A percentile compares a stretch with the other conserved stretches of the same genome.
These are phyloP conservation scores for Zea luxurians DNA, from an alignment of 176 grass and related monocot species.

Conservation along the genomic window DNA sequence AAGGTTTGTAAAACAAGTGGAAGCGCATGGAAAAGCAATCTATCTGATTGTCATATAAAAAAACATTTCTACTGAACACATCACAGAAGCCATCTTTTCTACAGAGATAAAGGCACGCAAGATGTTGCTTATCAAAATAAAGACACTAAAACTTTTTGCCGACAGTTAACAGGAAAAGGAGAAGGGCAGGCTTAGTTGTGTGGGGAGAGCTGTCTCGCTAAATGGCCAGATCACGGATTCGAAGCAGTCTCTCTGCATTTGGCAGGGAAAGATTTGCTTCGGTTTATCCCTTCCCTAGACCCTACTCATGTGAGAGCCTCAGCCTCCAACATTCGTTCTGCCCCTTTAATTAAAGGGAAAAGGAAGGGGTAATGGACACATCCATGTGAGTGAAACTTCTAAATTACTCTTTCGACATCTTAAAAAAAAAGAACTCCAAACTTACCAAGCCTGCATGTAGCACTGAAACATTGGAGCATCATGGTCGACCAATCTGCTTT, in stretches of 20 bases:
- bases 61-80: constrained; percentile 19
- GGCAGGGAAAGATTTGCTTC: too few species aligned
- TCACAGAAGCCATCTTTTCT: constrained; percentile 31
- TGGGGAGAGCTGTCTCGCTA: too few species aligned
- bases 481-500: not conserved
- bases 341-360: too few species aligned
- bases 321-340: too few species aligned
- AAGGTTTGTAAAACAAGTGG: constrained; percentile 36
- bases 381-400: constrained; percentile 8
- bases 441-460: constrained; percentile 14
- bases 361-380: not conserved
- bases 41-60: constrained; percentile 22
- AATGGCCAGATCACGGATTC: too few species aligned
- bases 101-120: constrained; percentile 28
- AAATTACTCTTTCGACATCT: constrained; percentile 20
- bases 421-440: constrained; percentile 14
- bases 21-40: constrained; percentile 5
- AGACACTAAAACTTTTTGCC: constrained; percentile 6
- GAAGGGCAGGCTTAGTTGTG: too few species aligned
- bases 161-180: not conserved
- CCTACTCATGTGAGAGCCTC: too few species aligned
- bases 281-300: too few species aligned
- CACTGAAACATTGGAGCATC: not conserved
- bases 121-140: constrained; percentile 28
- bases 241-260: too few species aligned